Conservation (phyloP, 2,329 filamentous ascomycete genomes). For the Colletotrichum sp. region DNA sequence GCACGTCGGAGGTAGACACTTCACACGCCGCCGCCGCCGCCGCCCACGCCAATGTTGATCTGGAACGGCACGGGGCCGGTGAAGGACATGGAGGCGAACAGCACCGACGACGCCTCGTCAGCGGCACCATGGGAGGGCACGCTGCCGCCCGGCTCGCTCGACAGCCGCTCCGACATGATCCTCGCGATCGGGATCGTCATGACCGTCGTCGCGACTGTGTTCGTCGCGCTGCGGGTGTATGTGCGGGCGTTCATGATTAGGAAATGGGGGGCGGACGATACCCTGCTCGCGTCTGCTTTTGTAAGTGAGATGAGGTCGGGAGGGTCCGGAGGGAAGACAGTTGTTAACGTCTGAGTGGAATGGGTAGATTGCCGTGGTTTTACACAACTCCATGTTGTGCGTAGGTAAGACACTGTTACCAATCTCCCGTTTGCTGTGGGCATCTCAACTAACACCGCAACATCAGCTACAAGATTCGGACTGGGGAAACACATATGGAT, state of each 20-base stretch:
- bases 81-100: neutral
- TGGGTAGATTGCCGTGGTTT: neutral
- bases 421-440: accelerated
- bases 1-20: neutral
- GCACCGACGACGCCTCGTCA: neutral
- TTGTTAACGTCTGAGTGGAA: neutral
- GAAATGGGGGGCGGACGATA: conserved; percentile 30
- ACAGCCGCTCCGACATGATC: neutral
- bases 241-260: conserved; percentile 27
- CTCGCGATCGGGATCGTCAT: neutral
- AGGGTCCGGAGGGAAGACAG: no score
- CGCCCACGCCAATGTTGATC: neutral
- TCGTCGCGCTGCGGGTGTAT: conserved; percentile 19
- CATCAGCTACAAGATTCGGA: conserved; percentile 18
- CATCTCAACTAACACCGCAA: neutral
- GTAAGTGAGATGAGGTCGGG: neutral
- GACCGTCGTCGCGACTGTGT: neutral
- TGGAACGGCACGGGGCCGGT: neutral
- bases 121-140: neutral
- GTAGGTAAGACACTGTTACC: neutral
- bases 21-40: neutral
- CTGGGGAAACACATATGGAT: conserved; percentile 20
- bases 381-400: neutral
- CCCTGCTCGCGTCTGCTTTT: neutral
- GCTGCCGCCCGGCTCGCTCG: neutral